Evolutionary conservation across 2,329 filamentous ascomycete genomes (phyloP), one percentile per base, ranked within the genome.

Genomic region (Fusarium oxysporum): DNA sequence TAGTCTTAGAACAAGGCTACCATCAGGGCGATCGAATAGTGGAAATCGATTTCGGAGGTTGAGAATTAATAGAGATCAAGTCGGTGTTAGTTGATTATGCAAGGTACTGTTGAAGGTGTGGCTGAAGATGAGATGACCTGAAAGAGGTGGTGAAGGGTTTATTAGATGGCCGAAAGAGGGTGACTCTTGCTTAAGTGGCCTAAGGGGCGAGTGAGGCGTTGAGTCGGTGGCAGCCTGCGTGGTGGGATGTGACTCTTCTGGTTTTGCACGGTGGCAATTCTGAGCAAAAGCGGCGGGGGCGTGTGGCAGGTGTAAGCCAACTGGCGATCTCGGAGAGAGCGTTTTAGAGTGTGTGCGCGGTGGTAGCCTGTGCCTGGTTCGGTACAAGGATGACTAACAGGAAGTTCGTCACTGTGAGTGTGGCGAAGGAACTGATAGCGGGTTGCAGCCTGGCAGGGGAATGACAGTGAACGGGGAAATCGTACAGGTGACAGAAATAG

Each of bases 321-420:
- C 69, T 81, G 81, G 80, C 81, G 81, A 82, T 78, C 80, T 82
- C 81, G 82, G 81, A 82, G 80, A 76, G 66, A 73, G 77, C 78
- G 78, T 77, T 81, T 81, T 79, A 60, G 63, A 75, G 71, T 68
- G 77, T 76, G 78, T 77, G 76, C 74, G 76, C 69, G 74, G 71
- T 72, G 73, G 73, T 68, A 76, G 76, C 72, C 74, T 77, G 66
- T 68, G 74, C 68, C 67, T 71, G 70, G 59, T 62, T 65, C 61
- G 60, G 69, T 63, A 65, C 69, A 72, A 56, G 68, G 69, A 76
- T 76, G 75, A 77, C 75, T 76, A 73, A 76, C 67, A 67, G 44
- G 64, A 57, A 25, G 62, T 71, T 72, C 50, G 74, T 75, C 66
- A 73, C 76, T 60, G 62, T 51, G 62, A 70, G 67, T 77, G 76